A percentile compares a stretch with the other conserved stretches of the same genome.
These are phyloP conservation scores for Suhomyces emberorum DNA, from an alignment of 805 yeast genomes.

Conservation along the genomic window DNA sequence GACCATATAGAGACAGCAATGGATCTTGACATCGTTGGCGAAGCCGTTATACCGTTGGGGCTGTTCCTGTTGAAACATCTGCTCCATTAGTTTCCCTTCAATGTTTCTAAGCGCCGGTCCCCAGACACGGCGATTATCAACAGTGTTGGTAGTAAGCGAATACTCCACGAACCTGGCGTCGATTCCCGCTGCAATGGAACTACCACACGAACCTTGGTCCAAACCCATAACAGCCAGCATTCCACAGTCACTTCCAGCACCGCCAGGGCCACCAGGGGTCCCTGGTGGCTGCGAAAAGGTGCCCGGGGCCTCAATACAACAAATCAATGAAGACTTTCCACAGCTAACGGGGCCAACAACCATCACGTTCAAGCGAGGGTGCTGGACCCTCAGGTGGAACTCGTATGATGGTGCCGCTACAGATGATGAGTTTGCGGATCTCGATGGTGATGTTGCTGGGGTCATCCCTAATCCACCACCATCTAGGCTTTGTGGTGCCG, in stretches of 20 bases:
- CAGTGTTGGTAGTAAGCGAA: constrained; percentile 65
- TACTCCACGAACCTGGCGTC: constrained; percentile 19
- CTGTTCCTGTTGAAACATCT: constrained; percentile 66
- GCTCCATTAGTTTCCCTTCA: constrained; percentile 70
- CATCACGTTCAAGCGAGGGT: constrained; percentile 33
- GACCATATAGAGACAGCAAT: constrained; percentile 81
- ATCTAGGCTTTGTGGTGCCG: no score
- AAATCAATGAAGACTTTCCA: no score
- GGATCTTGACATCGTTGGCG: constrained; percentile 76
- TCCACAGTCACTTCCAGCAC: no score
- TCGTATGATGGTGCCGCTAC: no score
- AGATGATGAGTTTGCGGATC: no score
- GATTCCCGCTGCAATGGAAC: constrained; percentile 18
- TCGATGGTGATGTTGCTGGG: no score
- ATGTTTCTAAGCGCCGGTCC: constrained; percentile 57
- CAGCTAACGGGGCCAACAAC: constrained; percentile 32
- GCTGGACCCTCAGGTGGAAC: no score
- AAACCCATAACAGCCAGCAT: constrained; percentile 7
- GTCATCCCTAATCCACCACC: no score
- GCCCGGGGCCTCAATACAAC: no score
- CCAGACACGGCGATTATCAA: constrained; percentile 49
- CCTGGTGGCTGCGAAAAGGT: constrained; percentile 3
- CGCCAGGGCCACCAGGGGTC: background rate
- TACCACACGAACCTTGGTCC: no score
- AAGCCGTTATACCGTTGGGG: constrained; percentile 24